phyloP scores from a whole-genome alignment of 1,139 yeast genomes.

The Taiozyma onychis region DNA sequence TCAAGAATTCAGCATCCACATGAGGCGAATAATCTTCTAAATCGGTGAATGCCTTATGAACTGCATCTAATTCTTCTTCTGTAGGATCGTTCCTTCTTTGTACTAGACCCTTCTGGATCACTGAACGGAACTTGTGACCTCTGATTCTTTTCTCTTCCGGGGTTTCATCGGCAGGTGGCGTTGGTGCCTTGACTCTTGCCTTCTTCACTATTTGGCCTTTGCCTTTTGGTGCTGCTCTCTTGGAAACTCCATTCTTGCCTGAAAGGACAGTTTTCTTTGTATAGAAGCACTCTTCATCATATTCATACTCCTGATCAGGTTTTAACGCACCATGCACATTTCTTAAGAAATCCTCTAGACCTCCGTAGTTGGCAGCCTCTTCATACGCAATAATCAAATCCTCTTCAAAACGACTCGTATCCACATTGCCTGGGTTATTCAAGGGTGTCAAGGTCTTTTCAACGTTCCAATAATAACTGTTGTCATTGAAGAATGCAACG shows the following conservation, averaged over 20 bases:
- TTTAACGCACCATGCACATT: not conserved
- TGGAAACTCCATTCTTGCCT: not conserved
- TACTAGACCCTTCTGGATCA: constrained; percentile 24
- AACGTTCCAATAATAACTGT: constrained; percentile 29
- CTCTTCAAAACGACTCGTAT: not conserved
- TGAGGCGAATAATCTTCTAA: constrained; percentile 39
- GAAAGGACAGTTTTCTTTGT: not conserved
- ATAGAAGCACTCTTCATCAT: not conserved
- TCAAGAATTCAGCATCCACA: constrained; percentile 35
- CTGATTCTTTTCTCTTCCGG: not conserved
- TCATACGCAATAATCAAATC: not conserved
- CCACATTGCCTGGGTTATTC: not conserved
- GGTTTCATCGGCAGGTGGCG: not conserved
- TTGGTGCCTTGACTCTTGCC: not conserved
- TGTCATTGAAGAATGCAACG: constrained; percentile 31
- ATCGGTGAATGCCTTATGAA: constrained; percentile 39
- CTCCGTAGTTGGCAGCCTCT: not conserved
- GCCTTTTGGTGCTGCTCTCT: not conserved
- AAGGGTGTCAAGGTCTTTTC: not conserved
- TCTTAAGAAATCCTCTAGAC: constrained; percentile 1
- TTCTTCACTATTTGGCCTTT: not conserved
- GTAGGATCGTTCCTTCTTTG: constrained; percentile 20
- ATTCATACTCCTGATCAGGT: not conserved
- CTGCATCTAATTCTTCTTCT: constrained; percentile 41
- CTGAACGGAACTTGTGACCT: constrained; percentile 21